These are phyloP conservation scores for Aspergillus ostianus DNA, from an alignment of 495 filamentous ascomycete genomes.

Conservation along the genomic window DNA sequence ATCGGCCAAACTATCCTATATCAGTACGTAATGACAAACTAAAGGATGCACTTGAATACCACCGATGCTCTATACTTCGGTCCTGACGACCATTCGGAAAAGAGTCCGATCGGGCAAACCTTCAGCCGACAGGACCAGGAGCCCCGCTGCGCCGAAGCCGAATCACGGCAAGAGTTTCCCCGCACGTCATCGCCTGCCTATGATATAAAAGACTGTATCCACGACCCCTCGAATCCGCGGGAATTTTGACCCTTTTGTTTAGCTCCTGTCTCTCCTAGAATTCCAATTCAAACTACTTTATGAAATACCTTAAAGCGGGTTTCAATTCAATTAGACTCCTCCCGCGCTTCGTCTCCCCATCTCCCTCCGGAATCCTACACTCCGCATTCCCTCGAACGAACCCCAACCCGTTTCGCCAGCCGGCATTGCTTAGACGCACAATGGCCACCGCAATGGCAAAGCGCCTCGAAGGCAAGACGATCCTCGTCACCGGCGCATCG, in stretches of 20 bases:
- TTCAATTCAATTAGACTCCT: conserved; percentile 30
- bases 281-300: conserved; percentile 18
- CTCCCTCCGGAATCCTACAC: conserved; percentile 13
- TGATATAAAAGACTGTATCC: not conserved
- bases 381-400: conserved; percentile 19
- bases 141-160: conserved; percentile 7
- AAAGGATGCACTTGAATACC: too few species aligned
- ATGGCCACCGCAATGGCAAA: conserved; percentile 80
- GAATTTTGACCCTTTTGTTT: not conserved
- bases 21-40: too few species aligned
- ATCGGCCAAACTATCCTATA: too few species aligned
- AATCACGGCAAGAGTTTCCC: conserved; percentile 19
- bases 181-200: conserved; percentile 8
- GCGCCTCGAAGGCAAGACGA: conserved; percentile 91
- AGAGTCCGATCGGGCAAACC: conserved; percentile 19
- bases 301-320: conserved; percentile 32
- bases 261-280: not conserved
- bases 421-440: conserved; percentile 33
- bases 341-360: conserved; percentile 17
- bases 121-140: conserved; percentile 12
- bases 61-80: not conserved
- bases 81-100: not conserved
- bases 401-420: conserved; percentile 22
- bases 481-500: conserved; percentile 88
- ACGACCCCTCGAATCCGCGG: too few species aligned